Conservation (phyloP, 2,329 filamentous ascomycete genomes). For the Colletotrichum musicola region DNA sequence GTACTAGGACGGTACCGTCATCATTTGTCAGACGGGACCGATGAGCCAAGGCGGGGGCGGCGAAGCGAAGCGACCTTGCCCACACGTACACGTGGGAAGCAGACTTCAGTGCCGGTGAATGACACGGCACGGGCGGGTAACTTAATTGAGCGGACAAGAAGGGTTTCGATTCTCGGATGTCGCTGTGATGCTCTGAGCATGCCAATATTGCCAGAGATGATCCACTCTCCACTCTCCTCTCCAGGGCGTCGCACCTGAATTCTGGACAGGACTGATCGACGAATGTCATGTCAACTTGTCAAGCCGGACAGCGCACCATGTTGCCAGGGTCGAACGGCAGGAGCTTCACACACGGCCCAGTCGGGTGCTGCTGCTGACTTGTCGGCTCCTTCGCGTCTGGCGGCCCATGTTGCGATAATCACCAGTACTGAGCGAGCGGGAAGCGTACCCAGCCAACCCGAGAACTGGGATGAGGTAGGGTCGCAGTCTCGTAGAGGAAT, state of each 20-base stretch:
- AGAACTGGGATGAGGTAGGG: slow-evolving; percentile 1
- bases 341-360: slow-evolving; percentile 3
- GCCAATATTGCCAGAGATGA: too few relatives aligned
- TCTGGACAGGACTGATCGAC: slow-evolving; percentile 8
- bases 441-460: slow-evolving; percentile 18
- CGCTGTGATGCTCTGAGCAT: neutral
- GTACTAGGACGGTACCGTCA: slow-evolving; percentile 1
- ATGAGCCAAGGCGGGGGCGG: neutral
- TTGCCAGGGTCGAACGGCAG: neutral
- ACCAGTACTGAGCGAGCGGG: neutral
- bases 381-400: slow-evolving; percentile 1
- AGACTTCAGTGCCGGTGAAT: neutral
- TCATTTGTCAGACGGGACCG: neutral
- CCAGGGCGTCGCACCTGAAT: too few relatives aligned
- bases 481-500: slow-evolving; percentile 3
- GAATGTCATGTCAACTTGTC: neutral
- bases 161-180: neutral
- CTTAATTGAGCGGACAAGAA: slow-evolving; percentile 6
- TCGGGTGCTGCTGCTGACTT: slow-evolving; percentile 3
- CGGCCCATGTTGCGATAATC: neutral
- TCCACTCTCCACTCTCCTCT: too few relatives aligned
- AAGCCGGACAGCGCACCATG: neutral
- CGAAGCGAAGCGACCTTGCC: neutral
- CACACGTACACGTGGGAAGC: slow-evolving; percentile 3
- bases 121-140: neutral